Conservation (phyloP, 192 early-diverging fungal genomes). For the Dissophora ornata region DNA sequence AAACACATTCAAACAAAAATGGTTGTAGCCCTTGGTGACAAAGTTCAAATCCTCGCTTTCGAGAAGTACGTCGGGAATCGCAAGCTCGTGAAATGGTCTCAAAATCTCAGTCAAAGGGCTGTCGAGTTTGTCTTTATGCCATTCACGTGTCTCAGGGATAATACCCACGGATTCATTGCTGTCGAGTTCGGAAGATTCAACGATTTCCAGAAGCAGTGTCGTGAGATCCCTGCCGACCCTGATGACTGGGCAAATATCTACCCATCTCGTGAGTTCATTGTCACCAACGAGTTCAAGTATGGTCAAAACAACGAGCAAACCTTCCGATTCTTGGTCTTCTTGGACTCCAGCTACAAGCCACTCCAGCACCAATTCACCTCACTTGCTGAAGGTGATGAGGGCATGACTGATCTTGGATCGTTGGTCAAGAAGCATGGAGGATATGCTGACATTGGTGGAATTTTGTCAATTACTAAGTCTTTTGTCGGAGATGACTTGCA, state of each 20-base stretch:
- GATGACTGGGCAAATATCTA: slow-evolving; percentile 5
- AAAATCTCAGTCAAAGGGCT: slow-evolving; percentile 23
- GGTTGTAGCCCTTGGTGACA: slow-evolving; percentile 22
- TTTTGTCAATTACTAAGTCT: neutral
- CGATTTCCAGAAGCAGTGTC: slow-evolving; percentile 18
- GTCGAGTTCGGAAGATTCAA: slow-evolving; percentile 19
- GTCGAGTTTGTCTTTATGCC: slow-evolving; percentile 23
- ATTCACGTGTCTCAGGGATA: slow-evolving; percentile 10
- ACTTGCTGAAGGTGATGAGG: slow-evolving; percentile 8
- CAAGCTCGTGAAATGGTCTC: slow-evolving; percentile 15
- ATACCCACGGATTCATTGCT: slow-evolving; percentile 8
- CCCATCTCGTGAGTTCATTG: slow-evolving; percentile 8
- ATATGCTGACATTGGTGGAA: no score
- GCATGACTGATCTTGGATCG: slow-evolving; percentile 21
- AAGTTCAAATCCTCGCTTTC: slow-evolving; percentile 1
- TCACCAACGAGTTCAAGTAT: slow-evolving; percentile 21
- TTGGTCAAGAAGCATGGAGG: no score
- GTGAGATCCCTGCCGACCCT: slow-evolving; percentile 2
- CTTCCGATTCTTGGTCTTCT: slow-evolving; percentile 28
- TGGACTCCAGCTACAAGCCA: slow-evolving; percentile 26
- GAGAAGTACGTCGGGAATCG: slow-evolving; percentile 19
- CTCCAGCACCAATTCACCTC: slow-evolving; percentile 27
- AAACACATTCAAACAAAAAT: slow-evolving; percentile 17
- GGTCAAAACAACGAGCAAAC: slow-evolving; percentile 29
- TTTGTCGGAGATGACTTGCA: slow-evolving; percentile 2